These are phyloP conservation scores for Leishmania turanica DNA, from an alignment of 208 protist species.

Conservation along the genomic window DNA sequence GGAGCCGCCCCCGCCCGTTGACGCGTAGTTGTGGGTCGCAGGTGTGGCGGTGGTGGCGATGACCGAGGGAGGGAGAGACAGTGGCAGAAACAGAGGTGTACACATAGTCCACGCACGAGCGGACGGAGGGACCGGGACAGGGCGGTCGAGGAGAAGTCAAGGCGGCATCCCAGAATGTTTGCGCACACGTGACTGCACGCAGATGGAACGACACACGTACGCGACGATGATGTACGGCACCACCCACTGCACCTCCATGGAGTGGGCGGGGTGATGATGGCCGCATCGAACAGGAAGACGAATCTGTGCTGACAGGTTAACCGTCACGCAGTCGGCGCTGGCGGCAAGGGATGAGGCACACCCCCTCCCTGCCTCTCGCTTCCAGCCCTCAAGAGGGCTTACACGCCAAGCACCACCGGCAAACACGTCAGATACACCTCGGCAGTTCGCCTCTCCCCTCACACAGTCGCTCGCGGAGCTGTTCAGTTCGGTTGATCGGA, in stretches of 20 bases:
- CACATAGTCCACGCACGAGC: neutral
- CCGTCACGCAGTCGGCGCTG: too few relatives aligned
- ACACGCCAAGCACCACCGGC: neutral
- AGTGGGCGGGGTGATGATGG: too few relatives aligned
- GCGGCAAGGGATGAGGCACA: too few relatives aligned
- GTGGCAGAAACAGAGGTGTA: neutral
- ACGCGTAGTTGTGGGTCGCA: neutral
- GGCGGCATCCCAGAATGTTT: neutral
- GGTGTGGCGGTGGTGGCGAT: neutral
- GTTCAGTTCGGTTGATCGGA: neutral
- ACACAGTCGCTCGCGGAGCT: neutral
- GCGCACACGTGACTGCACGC: neutral
- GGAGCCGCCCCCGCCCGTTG: neutral
- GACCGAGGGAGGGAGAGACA: neutral
- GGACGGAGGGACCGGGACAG: neutral
- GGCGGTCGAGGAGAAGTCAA: neutral
- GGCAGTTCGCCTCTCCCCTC: too few relatives aligned
- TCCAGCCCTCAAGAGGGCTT: neutral
- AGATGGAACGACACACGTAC: neutral
- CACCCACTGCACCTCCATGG: neutral
- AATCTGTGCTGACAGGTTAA: too few relatives aligned
- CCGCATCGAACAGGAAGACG: too few relatives aligned
- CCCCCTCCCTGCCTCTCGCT: neutral
- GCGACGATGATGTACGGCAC: neutral
- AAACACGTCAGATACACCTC: too few relatives aligned